A percentile compares a stretch with the other conserved stretches of the same genome.
These are phyloP conservation scores for Globisporangium okanoganense DNA, from an alignment of 352 stramenopile species.

Conservation along the genomic window DNA sequence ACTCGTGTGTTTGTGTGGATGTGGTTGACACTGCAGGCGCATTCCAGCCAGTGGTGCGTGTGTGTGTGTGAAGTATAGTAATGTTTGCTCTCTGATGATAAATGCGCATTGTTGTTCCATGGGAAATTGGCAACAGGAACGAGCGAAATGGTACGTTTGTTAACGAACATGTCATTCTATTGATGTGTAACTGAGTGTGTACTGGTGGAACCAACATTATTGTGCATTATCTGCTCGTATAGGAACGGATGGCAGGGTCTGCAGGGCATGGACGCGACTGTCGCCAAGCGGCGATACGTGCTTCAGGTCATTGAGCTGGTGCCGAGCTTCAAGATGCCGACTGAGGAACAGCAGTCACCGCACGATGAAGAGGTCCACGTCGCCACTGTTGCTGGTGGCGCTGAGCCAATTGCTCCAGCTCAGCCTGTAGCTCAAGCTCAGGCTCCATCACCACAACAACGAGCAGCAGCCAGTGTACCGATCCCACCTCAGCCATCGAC, in stretches of 20 bases:
- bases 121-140: conserved; percentile 24
- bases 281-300: conserved; percentile 53
- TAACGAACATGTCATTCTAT: background rate
- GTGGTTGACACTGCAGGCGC: conserved; percentile 19
- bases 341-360: background rate
- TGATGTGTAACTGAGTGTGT: background rate
- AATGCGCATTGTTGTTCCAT: background rate
- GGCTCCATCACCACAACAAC: background rate
- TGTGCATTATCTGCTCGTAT: conserved; percentile 1
- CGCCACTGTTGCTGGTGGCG: background rate
- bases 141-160: conserved; percentile 49
- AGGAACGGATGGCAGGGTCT: conserved; percentile 56
- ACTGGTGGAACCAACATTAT: background rate
- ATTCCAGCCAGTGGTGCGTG: conserved; percentile 49
- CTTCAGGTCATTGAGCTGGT: conserved; percentile 45
- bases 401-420: background rate
- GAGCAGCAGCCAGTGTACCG: background rate
- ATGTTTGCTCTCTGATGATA: background rate
- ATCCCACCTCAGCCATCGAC: background rate
- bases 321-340: conserved; percentile 40
- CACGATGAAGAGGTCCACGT: background rate
- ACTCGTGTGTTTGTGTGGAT: background rate
- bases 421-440: background rate
- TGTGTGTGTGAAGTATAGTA: background rate
- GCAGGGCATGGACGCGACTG: conserved; percentile 25